phyloP scores from a whole-genome alignment of 1,284 basidiomycete genomes.

The Microbotryum silenes-acaulis region DNA sequence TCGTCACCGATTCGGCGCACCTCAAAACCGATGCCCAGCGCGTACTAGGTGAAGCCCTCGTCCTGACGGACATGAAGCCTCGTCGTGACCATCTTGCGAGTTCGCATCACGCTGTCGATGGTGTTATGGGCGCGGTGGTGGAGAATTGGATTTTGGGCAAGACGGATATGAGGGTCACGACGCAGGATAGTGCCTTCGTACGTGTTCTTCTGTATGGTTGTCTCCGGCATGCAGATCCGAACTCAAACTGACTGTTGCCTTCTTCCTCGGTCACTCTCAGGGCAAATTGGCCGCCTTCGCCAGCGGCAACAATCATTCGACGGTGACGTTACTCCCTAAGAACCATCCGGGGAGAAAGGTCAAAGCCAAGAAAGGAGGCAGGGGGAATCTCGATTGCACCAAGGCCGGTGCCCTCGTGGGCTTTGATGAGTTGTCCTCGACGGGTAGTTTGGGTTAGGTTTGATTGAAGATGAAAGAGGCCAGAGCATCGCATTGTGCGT shows the following conservation, averaged over 20 bases:
- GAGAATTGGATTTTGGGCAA: conserved; percentile 21
- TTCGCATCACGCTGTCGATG: conserved; percentile 10
- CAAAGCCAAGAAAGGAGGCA: no score
- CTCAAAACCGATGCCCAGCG: conserved; percentile 19
- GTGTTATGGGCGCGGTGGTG: conserved; percentile 18
- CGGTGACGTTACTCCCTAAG: conserved; percentile 23
- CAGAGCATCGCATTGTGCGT: no score
- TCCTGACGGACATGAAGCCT: conserved; percentile 16
- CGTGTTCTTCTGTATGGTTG: background rate
- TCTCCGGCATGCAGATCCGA: background rate
- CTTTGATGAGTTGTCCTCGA: no score
- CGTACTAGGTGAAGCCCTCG: conserved; percentile 11
- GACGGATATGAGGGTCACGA: conserved; percentile 2
- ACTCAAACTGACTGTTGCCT: no score
- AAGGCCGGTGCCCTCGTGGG: no score
- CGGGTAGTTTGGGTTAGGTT: no score
- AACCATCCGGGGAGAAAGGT: conserved; percentile 9
- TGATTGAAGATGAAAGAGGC: no score
- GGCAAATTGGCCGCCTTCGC: conserved; percentile 24
- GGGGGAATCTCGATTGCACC: no score
- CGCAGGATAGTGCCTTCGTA: background rate
- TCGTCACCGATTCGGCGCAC: conserved; percentile 17
- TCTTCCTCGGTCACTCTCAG: background rate
- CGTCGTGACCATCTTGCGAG: conserved; percentile 19
- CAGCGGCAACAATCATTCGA: conserved; percentile 16